A percentile compares a stretch with the other conserved stretches of the same genome.
phyloP scores from a whole-genome alignment of 108 stramenopile genomes.

The Cyclotella kingstonii region DNA sequence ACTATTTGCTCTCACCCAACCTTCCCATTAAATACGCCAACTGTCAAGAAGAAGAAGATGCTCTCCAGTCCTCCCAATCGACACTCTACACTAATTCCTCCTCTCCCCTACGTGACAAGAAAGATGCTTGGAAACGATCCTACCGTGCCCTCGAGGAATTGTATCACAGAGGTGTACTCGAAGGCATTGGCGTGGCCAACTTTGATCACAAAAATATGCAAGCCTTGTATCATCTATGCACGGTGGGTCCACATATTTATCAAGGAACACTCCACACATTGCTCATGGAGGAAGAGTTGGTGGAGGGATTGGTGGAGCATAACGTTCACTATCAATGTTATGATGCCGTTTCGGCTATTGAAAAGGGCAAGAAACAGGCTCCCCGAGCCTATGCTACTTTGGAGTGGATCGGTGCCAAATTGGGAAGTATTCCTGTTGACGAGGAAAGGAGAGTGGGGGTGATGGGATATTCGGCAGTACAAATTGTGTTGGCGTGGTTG shows the following conservation, averaged over 20 bases:
- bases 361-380: conserved; percentile 14
- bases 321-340: conserved; percentile 63
- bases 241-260: conserved; percentile 58
- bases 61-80: conserved; percentile 19
- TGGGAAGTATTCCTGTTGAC: conserved; percentile 3
- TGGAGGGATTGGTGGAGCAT: conserved; percentile 55
- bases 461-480: conserved; percentile 33
- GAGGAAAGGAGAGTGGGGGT: neutral
- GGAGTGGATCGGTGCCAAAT: conserved; percentile 35
- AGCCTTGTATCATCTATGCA: conserved; percentile 37
- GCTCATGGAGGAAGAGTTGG: conserved; percentile 57
- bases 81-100: conserved; percentile 32
- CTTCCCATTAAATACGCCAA: conserved; percentile 53
- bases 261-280: conserved; percentile 69
- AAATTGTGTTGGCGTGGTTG: conserved; percentile 31
- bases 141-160: conserved; percentile 81
- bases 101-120: conserved; percentile 58
- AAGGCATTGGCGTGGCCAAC: conserved; percentile 80
- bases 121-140: conserved; percentile 69
- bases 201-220: conserved; percentile 69
- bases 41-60: conserved; percentile 70
- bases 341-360: conserved; percentile 57
- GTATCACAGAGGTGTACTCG: conserved; percentile 45
- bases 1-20: conserved; percentile 19
- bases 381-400: conserved; percentile 28